A percentile compares a stretch with the other conserved stretches of the same genome.
These are phyloP conservation scores for Suillus cothurnatus DNA, from an alignment of 768 basidiomycete species.

Conservation along the genomic window DNA sequence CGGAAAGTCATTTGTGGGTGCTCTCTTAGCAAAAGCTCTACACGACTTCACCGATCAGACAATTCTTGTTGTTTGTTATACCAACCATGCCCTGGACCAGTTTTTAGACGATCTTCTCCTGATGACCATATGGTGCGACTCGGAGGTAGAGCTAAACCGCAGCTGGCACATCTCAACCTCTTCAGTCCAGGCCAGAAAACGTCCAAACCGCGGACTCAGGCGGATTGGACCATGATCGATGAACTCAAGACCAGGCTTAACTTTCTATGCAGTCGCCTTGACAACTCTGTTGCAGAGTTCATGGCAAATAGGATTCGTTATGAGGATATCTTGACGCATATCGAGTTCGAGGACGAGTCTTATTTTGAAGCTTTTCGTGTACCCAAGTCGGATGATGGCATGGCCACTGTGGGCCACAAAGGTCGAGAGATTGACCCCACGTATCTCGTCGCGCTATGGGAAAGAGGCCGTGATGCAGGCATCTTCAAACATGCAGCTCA, in stretches of 20 bases:
- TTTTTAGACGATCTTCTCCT: conserved; percentile 59
- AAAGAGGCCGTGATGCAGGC: conserved; percentile 41
- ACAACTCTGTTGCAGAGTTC: conserved; percentile 30
- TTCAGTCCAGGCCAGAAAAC: conserved; percentile 34
- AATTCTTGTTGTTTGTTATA: conserved; percentile 66
- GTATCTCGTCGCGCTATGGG: conserved; percentile 51
- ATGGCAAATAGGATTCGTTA: conserved; percentile 12
- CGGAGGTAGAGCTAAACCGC: conserved; percentile 49
- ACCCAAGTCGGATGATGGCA: conserved; percentile 40
- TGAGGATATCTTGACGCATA: conserved; percentile 39
- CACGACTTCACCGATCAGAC: conserved; percentile 44
- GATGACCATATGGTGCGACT: conserved; percentile 48
- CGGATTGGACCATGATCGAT: conserved; percentile 44
- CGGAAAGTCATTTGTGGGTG: conserved; percentile 68
- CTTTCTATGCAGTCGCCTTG: conserved; percentile 17
- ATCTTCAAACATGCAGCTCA: conserved; percentile 29
- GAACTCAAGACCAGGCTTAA: conserved; percentile 24
- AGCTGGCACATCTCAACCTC: conserved; percentile 46
- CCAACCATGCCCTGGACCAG: conserved; percentile 68
- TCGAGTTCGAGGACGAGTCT: conserved; percentile 50
- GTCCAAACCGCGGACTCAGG: conserved; percentile 19
- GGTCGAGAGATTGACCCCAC: conserved; percentile 35
- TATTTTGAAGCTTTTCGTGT: conserved; percentile 44
- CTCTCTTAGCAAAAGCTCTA: conserved; percentile 54
- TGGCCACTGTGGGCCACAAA: conserved; percentile 40